phyloP scores from a whole-genome alignment of 495 filamentous ascomycete species.

The Trichocladium antarcticum region DNA sequence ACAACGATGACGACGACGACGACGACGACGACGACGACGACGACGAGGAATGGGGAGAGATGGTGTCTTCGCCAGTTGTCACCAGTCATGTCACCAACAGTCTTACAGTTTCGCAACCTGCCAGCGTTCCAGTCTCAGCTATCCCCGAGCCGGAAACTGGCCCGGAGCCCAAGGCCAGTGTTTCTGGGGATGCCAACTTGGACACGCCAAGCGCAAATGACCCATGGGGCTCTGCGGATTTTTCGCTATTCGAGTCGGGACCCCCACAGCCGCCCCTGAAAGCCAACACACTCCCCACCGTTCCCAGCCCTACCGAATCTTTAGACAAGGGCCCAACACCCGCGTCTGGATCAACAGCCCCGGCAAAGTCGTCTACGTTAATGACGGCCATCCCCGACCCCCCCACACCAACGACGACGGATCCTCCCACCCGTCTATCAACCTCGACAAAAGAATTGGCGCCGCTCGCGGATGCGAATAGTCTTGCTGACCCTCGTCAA shows the following conservation, averaged over 20 bases:
- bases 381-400: neutral
- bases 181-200: neutral
- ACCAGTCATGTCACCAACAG: constrained; percentile 8
- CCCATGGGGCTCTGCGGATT: constrained; percentile 29
- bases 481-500: neutral
- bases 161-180: too few relatives aligned
- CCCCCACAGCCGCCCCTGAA: neutral
- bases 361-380: neutral
- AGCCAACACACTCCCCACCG: neutral
- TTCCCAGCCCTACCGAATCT: neutral
- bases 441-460: neutral
- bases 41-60: constrained; percentile 46
- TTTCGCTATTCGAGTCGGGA: constrained; percentile 30
- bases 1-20: constrained; percentile 7
- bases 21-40: constrained; percentile 37
- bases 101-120: constrained; percentile 3
- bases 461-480: neutral
- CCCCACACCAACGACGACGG: neutral
- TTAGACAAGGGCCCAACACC: neutral
- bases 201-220: neutral
- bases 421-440: neutral
- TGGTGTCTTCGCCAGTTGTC: constrained; percentile 38
- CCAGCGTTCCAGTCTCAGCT: constrained; percentile 1
- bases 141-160: neutral
- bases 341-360: neutral